Evolutionary conservation across 139 green algal genomes (phyloP), one percentile per base, ranked within the genome.

Genomic region (Coccomyxa sp.): DNA sequence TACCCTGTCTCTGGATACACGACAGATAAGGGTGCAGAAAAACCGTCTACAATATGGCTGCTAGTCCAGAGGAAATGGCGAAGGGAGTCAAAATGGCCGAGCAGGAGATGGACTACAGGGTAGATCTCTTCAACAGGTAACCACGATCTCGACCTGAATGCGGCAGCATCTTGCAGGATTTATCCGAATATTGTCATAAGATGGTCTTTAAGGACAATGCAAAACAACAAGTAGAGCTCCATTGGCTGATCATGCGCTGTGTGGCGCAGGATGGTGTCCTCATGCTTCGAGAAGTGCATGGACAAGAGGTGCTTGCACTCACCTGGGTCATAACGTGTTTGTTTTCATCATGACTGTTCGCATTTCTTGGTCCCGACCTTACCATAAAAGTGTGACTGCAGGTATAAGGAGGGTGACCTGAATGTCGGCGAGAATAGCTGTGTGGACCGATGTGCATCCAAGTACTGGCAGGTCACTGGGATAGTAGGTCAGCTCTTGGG

Each of bases 371-470:
- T 51, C 38, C 7, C 38, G 38, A 51, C 3, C 77, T 92, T 28
- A 23, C 16, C 11, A 51, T 31, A 16, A 10, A 23, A 7, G 79
- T 74, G 18, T 79, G 12, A 1, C 30, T 87, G 75, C 92, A 98
- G 95, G 59, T 98, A 96, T 87, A 99, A 98, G 86, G 96, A 99
- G 18, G 93, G 91, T 9, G 90, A 96, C 7, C 87, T 99, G 0
- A 98, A 94, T 85, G 92, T 99, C 12, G 96, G 96, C 13, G 96
- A 99, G 90, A 99, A 94, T 85, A 95, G 90, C 87, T 99, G 96
- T 86, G 88, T 99, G 10, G 96, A 99, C 85, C 86, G 96, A 27
- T 99, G 96, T 81, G 89, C 92, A 28, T 88, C 93, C 16, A 99
- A 99, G 87, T 99, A 99, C 88, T 99, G 96, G 96, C 95, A 99